Conservation (phyloP, 2,329 filamentous ascomycete genomes). For the Fusarium sambucinum region DNA sequence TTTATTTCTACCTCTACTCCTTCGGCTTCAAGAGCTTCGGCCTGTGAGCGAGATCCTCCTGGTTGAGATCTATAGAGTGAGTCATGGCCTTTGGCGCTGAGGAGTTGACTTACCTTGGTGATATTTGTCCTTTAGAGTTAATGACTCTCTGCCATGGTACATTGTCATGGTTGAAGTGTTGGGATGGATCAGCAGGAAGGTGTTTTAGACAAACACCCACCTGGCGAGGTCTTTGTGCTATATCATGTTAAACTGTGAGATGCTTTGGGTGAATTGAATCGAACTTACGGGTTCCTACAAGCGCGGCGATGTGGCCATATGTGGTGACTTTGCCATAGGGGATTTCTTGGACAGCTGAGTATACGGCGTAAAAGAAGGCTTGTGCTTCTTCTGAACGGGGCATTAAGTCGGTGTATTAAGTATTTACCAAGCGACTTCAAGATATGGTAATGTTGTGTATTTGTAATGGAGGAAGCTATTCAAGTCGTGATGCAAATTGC, state of each 20-base stretch:
- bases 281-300: constrained; percentile 77
- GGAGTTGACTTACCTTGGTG: constrained; percentile 71
- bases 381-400: constrained; percentile 78
- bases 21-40: constrained; percentile 62
- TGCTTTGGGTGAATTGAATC: constrained; percentile 14
- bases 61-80: constrained; percentile 60
- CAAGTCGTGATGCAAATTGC: constrained; percentile 33
- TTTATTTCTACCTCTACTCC: constrained; percentile 64
- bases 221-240: constrained; percentile 81
- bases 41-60: constrained; percentile 63
- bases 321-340: constrained; percentile 85
- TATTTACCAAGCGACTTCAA: neutral
- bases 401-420: constrained; percentile 59
- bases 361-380: constrained; percentile 82
- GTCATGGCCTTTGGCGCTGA: neutral
- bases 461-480: neutral
- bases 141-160: constrained; percentile 97
- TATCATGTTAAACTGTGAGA: neutral
- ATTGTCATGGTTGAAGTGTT: constrained; percentile 76
- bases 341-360: constrained; percentile 86
- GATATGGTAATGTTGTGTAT: neutral
- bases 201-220: constrained; percentile 93
- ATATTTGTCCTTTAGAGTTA: constrained; percentile 87
- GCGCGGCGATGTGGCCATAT: constrained; percentile 83
- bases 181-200: constrained; percentile 68